Evolutionary conservation across 2,329 filamentous ascomycete genomes (phyloP), one percentile per base, ranked within the genome.

Genomic region (Aspergillus sp.): DNA sequence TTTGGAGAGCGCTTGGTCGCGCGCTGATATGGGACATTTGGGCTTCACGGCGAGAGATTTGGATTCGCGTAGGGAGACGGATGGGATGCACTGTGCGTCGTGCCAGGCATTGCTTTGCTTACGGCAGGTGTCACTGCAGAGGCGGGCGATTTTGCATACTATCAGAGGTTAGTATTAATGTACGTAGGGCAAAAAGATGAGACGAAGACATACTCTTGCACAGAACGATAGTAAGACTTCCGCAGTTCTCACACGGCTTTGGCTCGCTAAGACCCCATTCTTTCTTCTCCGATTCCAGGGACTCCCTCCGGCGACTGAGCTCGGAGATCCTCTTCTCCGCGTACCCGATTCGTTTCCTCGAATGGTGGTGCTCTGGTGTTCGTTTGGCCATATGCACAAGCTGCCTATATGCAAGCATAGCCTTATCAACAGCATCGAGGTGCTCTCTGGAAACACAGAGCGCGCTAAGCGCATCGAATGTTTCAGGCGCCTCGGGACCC

Each of bases 141-240:
- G 70, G 39, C 62, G 68, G 56, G 63, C 59, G 33, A 70, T 68
- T 22, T 70, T 67, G 58, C 69, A 71, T 20, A 64, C 69, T 71
- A 15, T 33, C 37, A 30, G 8, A 30, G 8, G 27, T 30, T 30
- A 30, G 27, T 30, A 4, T 11, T 30, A 4, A 30, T 30, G 27
- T 9, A 30, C 9, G 8, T 30, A 30, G 19, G 33, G 8, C 11
- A 27, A n/a, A 24, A 27, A 39, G n/a, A 5, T 30, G 22, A 51
- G 3, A 41, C 9, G 17, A 40, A 40, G 27, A 33, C 68, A 62
- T 58, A 70, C 69, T 62, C 12, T 64, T 68, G 60, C 69, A 71
- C 17, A 71, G 56, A 9, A 61, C 51, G 2, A 57, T 59, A 5
- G 69, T 70, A 20, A 62, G 46, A 8, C 45, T 48, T 34, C 51